Base-by-base conservation (phyloP, 257 asterid species). In the Anisodus acutangulus region DNA sequence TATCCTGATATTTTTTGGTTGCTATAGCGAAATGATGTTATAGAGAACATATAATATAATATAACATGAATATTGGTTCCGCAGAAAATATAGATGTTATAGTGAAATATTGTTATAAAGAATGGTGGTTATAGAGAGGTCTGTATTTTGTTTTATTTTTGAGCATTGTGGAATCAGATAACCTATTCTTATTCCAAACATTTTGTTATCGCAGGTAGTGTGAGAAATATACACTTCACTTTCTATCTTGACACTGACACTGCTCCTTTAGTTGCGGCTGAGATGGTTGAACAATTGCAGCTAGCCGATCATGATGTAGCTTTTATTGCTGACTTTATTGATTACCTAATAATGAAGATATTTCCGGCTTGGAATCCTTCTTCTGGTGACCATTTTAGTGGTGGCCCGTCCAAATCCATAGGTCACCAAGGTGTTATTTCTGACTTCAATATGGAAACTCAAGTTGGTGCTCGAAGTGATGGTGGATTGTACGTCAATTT, bases 231-330 rank as follows among this genome's bases (percentile, higher is more conserved):
- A 87, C 88, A 90, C 87, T 93, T 94, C n/a, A 5, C 37, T 2
- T 93, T 94, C 87, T 91, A 93, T 85, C 95, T 91, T 9, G 91
- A 91, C 54, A 84, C 84, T 12, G 98, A 94, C 87, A 94, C 97
- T 2, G 97, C 95, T 8, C 90, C 88, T 4, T 90, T 94, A 2
- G 91, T 93, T 16, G 95, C 96, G 17, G 91, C 93, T 31, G 98
- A 94, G 90, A 93, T 94, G 97, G 94, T 92, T 59, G 97, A 94
- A 86, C 94, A 90, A 31, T 87, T 94, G 39, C 90, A 91, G 35
- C 85, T 94, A 76, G 88, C 93, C 1, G 93, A 94, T 84, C 94
- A 91, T 51, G 95, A 94, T 58, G 93, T 94, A 16, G 88, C 68
- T 62, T 91, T 94, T 88, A 92, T 94, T 51, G 97, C 97, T 2